Evolutionary conservation across 1,139 yeast species (phyloP).

Genomic region (Scheffersomyces lignicola): DNA sequence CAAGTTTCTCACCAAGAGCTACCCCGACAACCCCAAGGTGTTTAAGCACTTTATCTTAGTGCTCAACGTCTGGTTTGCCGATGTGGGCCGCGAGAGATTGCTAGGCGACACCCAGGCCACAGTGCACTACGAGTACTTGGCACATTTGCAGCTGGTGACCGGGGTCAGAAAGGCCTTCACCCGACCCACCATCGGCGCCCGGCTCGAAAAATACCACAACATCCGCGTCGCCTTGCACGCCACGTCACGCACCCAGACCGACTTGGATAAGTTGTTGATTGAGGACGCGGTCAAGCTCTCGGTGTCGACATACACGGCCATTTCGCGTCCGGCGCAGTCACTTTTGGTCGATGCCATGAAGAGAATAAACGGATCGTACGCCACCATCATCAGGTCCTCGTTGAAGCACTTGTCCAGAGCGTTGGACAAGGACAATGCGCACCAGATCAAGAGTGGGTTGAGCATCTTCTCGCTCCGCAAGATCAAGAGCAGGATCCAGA

Average conservation of each 20-base stretch:
- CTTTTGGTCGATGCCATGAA: constrained; percentile 72
- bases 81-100: constrained; percentile 74
- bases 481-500: constrained; percentile 54
- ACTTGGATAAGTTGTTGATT: constrained; percentile 62
- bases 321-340: constrained; percentile 70
- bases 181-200: constrained; percentile 71
- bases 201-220: constrained; percentile 77
- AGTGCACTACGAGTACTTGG: constrained; percentile 36
- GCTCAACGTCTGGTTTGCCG: constrained; percentile 78
- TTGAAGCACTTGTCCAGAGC: constrained; percentile 54
- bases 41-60: constrained; percentile 67
- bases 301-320: constrained; percentile 69
- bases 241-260: constrained; percentile 71
- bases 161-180: constrained; percentile 71
- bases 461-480: constrained; percentile 53
- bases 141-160: constrained; percentile 41
- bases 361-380: constrained; percentile 70
- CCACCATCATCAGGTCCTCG: constrained; percentile 48
- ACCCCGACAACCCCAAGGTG: constrained; percentile 69
- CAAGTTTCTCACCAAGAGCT: constrained; percentile 46
- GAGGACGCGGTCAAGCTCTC: constrained; percentile 69
- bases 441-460: constrained; percentile 69
- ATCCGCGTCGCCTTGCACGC: constrained; percentile 74
- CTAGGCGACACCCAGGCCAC: constrained; percentile 54
- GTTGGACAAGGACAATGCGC: constrained; percentile 49